These are phyloP conservation scores for Saccharomyces eubayanus DNA, from an alignment of 805 yeast genomes.

Conservation along the genomic window DNA sequence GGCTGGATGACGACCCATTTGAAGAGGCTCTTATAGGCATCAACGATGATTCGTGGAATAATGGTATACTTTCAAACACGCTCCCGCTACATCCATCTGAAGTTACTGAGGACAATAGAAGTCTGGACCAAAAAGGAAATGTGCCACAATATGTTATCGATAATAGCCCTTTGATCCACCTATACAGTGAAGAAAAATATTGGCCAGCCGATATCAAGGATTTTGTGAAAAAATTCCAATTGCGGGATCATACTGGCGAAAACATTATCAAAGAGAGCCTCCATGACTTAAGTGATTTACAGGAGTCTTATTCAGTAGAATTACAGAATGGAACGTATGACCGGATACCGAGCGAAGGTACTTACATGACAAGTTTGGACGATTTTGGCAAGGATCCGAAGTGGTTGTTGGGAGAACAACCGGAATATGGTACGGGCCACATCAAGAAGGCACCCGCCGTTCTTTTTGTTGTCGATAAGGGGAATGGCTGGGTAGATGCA, in stretches of 20 bases:
- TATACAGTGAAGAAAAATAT: constrained; percentile 81
- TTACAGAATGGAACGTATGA: constrained; percentile 5
- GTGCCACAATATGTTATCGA: constrained; percentile 56
- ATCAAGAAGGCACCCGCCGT: constrained; percentile 73
- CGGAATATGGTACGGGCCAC: constrained; percentile 62
- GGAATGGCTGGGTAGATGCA: constrained; percentile 91
- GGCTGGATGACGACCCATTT: constrained; percentile 17
- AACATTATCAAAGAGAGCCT: constrained; percentile 19
- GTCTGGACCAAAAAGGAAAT: constrained; percentile 26
- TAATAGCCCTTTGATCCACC: constrained; percentile 66
- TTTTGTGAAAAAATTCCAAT: constrained; percentile 58
- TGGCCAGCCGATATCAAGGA: constrained; percentile 73
- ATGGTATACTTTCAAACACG: constrained; percentile 1
- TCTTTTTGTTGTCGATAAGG: constrained; percentile 79
- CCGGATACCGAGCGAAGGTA: constrained; percentile 24
- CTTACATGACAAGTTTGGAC: constrained; percentile 56
- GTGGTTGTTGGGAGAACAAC: constrained; percentile 80
- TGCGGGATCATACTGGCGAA: constrained; percentile 42
- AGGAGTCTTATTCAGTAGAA: constrained; percentile 3
- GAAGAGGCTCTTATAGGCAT: not conserved
- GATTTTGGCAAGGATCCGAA: constrained; percentile 70
- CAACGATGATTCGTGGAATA: not conserved
- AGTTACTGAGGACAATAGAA: constrained; percentile 14
- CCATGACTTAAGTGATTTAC: constrained; percentile 24
- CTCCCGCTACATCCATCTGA: constrained; percentile 15